A percentile compares a stretch with the other conserved stretches of the same genome.
Evolutionary conservation across 2,329 filamentous ascomycete genomes (phyloP).

Genomic region (Exophiala mesophila): DNA sequence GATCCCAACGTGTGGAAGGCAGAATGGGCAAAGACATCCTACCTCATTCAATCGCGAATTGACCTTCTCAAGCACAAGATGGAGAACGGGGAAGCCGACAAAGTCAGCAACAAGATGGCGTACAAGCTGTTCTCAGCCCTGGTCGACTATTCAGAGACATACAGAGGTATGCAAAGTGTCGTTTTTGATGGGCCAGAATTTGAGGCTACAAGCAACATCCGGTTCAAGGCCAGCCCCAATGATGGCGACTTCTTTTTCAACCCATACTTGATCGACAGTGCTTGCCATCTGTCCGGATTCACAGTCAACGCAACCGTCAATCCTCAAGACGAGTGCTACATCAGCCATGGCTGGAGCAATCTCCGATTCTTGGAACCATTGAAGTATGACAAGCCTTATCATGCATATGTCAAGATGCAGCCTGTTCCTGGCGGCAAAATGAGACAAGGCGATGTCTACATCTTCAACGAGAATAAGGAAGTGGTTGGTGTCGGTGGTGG

Average conservation of each 20-base stretch:
- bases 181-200: constrained; percentile 33
- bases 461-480: constrained; percentile 52
- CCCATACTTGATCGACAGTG: constrained; percentile 37
- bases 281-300: constrained; percentile 35
- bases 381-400: constrained; percentile 50
- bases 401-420: constrained; percentile 60
- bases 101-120: constrained; percentile 31
- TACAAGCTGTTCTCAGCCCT: constrained; percentile 35
- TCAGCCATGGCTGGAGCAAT: constrained; percentile 58
- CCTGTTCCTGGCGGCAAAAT: constrained; percentile 44
- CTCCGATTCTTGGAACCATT: constrained; percentile 54
- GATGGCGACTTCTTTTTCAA: constrained; percentile 33
- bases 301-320: constrained; percentile 44
- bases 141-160: constrained; percentile 33
- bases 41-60: constrained; percentile 33
- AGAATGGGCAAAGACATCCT: constrained; percentile 30
- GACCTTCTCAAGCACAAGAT: constrained; percentile 29
- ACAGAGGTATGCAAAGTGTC: constrained; percentile 35
- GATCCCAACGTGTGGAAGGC: constrained; percentile 27
- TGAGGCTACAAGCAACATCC: constrained; percentile 34
- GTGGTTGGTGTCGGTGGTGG: constrained; percentile 49
- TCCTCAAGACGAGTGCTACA: constrained; percentile 56
- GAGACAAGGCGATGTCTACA: constrained; percentile 56
- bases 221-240: constrained; percentile 28
- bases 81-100: constrained; percentile 29